phyloP scores from a whole-genome alignment of 1,284 basidiomycete species.

The Peniophora sp. region DNA sequence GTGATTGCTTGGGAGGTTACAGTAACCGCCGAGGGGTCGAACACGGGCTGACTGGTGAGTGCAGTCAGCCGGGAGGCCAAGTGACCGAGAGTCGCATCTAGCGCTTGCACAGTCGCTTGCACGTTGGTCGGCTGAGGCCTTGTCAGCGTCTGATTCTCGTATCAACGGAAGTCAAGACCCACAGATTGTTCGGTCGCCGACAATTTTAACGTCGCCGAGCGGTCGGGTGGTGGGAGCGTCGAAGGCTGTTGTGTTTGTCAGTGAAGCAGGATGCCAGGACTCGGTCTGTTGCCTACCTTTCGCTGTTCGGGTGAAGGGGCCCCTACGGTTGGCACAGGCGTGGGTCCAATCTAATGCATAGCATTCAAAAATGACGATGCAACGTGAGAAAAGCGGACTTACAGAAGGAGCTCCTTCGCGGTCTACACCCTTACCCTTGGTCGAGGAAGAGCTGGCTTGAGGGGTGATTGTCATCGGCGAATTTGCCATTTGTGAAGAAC shows the following conservation, averaged over 20 bases:
- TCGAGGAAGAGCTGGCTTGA: slow-evolving; percentile 1
- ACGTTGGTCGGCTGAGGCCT: slow-evolving; percentile 1
- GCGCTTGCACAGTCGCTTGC: slow-evolving; percentile 28
- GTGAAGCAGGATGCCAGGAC: too few relatives aligned
- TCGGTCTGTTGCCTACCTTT: too few relatives aligned
- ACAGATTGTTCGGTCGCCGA: too few relatives aligned
- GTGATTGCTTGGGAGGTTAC: slow-evolving; percentile 63
- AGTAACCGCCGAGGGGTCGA: slow-evolving; percentile 46
- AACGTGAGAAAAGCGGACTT: neutral
- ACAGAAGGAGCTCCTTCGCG: slow-evolving; percentile 7
- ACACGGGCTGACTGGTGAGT: slow-evolving; percentile 28
- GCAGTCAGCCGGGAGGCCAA: slow-evolving; percentile 45
- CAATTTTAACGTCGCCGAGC: neutral
- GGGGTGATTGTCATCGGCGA: too few relatives aligned
- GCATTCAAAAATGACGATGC: neutral
- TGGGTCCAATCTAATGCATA: too few relatives aligned
- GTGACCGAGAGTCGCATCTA: slow-evolving; percentile 45
- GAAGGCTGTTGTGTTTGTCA: neutral
- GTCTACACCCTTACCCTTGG: slow-evolving; percentile 10
- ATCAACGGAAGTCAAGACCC: too few relatives aligned
- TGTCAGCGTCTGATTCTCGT: too few relatives aligned
- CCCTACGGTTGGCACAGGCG: too few relatives aligned
- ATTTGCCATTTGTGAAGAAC: too few relatives aligned
- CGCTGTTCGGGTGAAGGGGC: too few relatives aligned
- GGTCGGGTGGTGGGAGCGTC: neutral